phyloP scores from a whole-genome alignment of 73 alveolate genomes.

The Paramecium biaurelia region DNA sequence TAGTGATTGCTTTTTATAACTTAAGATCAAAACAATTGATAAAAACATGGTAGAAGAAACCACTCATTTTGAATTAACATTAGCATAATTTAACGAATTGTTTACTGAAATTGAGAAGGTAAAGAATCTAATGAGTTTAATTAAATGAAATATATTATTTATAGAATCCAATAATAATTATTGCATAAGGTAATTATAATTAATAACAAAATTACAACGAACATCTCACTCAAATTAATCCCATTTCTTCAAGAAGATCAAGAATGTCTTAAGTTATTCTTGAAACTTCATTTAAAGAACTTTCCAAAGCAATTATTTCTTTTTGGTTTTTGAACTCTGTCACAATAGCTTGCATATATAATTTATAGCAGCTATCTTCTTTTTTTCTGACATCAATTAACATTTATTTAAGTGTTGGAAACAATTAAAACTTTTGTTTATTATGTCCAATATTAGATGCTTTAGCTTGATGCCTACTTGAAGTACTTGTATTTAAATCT shows the following conservation, averaged over 20 bases:
- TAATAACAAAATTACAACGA: neutral
- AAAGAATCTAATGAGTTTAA: slow-evolving; percentile 27
- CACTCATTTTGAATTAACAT: slow-evolving; percentile 34
- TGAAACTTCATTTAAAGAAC: neutral
- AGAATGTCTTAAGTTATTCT: neutral
- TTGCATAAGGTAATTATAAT: neutral
- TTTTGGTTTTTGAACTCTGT: neutral
- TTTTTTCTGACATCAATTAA: neutral
- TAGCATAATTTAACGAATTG: slow-evolving; percentile 37
- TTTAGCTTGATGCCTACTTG: neutral
- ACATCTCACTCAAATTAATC: neutral
- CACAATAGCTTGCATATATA: neutral
- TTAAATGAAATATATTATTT: neutral
- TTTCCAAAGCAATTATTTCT: neutral
- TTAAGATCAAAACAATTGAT: slow-evolving; percentile 26
- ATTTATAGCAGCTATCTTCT: neutral
- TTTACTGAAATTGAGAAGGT: slow-evolving; percentile 47
- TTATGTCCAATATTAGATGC: neutral
- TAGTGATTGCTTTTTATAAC: slow-evolving; percentile 29
- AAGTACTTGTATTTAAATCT: neutral
- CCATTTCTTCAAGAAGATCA: neutral
- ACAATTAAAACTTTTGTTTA: neutral
- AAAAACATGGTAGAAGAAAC: slow-evolving; percentile 20
- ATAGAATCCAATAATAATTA: neutral
- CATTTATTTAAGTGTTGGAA: neutral